phyloP scores from a whole-genome alignment of 2,329 filamentous ascomycete species.

The Zarea fungicola region DNA sequence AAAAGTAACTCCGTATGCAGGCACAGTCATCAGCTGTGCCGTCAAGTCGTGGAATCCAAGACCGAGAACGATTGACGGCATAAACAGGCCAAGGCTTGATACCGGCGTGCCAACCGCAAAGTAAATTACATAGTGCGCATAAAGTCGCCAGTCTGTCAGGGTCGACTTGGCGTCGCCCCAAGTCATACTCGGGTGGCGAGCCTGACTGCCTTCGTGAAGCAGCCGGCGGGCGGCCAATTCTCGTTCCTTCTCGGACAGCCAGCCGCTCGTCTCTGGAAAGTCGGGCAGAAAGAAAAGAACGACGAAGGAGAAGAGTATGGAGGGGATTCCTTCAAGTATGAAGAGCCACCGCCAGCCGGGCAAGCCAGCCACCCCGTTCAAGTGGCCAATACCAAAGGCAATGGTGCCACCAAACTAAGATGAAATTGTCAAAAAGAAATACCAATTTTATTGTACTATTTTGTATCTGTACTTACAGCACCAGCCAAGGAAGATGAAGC shows the following conservation, averaged over 20 bases:
- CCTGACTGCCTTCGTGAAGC: constrained; percentile 44
- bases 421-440: not conserved
- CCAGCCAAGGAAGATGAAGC: constrained; percentile 65
- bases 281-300: constrained; percentile 66
- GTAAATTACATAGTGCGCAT: constrained; percentile 58
- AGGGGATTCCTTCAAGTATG: constrained; percentile 60
- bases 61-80: constrained; percentile 55
- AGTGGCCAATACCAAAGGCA: constrained; percentile 66
- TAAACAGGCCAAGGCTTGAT: constrained; percentile 56
- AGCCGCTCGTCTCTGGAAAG: constrained; percentile 59
- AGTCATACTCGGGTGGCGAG: constrained; percentile 56
- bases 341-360: constrained; percentile 66
- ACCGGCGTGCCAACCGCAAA: constrained; percentile 50
- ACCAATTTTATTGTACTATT: not conserved
- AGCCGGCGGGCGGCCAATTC: constrained; percentile 44
- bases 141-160: constrained; percentile 60
- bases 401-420: constrained; percentile 60
- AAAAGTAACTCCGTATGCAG: constrained; percentile 59
- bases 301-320: constrained; percentile 55
- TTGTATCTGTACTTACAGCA: constrained; percentile 34
- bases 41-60: constrained; percentile 45
- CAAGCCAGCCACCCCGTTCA: constrained; percentile 58
- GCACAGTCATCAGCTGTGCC: constrained; percentile 62
- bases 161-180: constrained; percentile 66
- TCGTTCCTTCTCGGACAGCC: constrained; percentile 56